Evolutionary conservation across 1,139 yeast species (phyloP).

Genomic region (Candida albicans): DNA sequence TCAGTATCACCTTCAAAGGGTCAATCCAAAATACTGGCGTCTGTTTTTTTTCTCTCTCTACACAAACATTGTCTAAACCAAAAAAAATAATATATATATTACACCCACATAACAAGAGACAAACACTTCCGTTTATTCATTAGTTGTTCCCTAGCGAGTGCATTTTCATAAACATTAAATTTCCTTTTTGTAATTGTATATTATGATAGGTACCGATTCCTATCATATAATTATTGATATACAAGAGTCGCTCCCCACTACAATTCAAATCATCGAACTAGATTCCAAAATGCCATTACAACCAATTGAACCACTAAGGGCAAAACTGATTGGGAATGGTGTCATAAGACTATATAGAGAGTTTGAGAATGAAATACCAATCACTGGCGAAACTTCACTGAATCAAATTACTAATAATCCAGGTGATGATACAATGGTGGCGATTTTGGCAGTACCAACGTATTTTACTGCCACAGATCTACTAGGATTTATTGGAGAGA

Average conservation of each 20-base stretch:
- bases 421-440: slow-evolving; percentile 66
- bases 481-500: slow-evolving; percentile 74
- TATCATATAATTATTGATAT: slow-evolving; percentile 40
- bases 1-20: too few species aligned
- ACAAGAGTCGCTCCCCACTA: slow-evolving; percentile 1
- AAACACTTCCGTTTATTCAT: background rate
- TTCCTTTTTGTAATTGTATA: background rate
- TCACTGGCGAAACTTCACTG: slow-evolving; percentile 1
- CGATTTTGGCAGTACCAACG: slow-evolving; percentile 83
- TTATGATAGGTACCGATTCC: slow-evolving; percentile 47
- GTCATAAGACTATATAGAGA: slow-evolving; percentile 68
- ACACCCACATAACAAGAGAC: background rate
- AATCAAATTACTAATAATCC: slow-evolving; percentile 6
- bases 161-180: background rate
- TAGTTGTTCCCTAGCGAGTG: background rate
- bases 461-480: slow-evolving; percentile 86
- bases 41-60: too few species aligned
- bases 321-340: slow-evolving; percentile 68
- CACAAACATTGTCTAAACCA: background rate
- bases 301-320: slow-evolving; percentile 51
- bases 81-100: too few species aligned
- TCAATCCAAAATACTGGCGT: too few species aligned
- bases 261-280: slow-evolving; percentile 30
- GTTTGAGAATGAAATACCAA: slow-evolving; percentile 26
- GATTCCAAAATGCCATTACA: slow-evolving; percentile 15